Percentiles rank a stretch among this genome's conserved stretches.
phyloP scores from a whole-genome alignment of 805 yeast genomes.

The Zygosaccharomyces lentus region DNA sequence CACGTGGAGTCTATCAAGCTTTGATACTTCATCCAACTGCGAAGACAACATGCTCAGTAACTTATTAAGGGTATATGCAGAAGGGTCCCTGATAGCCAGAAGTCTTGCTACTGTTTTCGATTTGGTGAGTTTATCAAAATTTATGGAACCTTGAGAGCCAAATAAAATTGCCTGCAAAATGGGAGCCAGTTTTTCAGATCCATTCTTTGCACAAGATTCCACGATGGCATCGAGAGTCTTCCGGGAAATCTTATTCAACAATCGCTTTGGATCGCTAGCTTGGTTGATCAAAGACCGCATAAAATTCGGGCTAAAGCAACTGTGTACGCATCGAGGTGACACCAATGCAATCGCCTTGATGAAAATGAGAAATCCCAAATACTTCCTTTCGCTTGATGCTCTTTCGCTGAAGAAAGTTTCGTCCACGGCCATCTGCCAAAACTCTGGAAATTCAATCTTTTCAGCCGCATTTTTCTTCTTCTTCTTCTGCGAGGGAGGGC shows the following conservation, averaged over 20 bases:
- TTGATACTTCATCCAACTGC: conserved; percentile 3
- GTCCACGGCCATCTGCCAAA: conserved; percentile 78
- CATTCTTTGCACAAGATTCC: conserved; percentile 37
- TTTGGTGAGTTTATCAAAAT: conserved; percentile 74
- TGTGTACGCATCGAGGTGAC: conserved; percentile 18
- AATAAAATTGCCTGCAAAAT: conserved; percentile 36
- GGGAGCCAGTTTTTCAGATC: conserved; percentile 32
- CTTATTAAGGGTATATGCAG: conserved; percentile 25
- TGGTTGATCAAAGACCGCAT: conserved; percentile 74
- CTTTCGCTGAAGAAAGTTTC: conserved; percentile 71
- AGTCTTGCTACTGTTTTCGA: conserved; percentile 56
- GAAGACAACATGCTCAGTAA: conserved; percentile 17
- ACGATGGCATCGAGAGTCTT: conserved; percentile 45
- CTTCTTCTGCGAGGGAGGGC: conserved; percentile 36
- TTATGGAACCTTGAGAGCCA: conserved; percentile 52
- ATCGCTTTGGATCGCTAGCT: conserved; percentile 57
- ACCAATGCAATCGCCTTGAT: conserved; percentile 40
- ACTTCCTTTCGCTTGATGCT: conserved; percentile 82
- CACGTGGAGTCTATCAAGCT: conserved; percentile 15
- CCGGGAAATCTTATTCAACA: conserved; percentile 63
- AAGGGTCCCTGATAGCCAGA: conserved; percentile 22
- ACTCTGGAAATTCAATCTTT: conserved; percentile 48
- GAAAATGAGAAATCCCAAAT: conserved; percentile 77
- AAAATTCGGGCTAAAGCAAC: conserved; percentile 58
- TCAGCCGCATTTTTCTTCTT: conserved; percentile 35